Conservation (phyloP, 2,329 filamentous ascomycete species). For the Botrytis galanthina region DNA sequence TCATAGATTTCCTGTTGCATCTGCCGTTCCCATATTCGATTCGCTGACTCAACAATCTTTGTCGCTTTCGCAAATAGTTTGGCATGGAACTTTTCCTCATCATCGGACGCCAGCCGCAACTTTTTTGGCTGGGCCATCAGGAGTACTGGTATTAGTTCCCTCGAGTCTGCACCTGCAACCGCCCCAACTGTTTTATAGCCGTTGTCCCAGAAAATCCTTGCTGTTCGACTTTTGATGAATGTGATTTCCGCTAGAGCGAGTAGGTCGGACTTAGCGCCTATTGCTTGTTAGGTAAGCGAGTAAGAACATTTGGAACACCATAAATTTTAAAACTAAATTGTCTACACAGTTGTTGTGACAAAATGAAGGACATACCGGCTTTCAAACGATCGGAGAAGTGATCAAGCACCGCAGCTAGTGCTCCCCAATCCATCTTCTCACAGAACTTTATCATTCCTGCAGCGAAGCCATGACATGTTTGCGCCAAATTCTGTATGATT, state of each 20-base stretch:
- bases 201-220: slow-evolving; percentile 72
- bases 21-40: slow-evolving; percentile 57
- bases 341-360: background rate
- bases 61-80: slow-evolving; percentile 66
- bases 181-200: slow-evolving; percentile 67
- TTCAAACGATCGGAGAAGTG: slow-evolving; percentile 73
- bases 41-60: slow-evolving; percentile 66
- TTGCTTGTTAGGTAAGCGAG: slow-evolving; percentile 11
- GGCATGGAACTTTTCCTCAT: slow-evolving; percentile 59
- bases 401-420: slow-evolving; percentile 68
- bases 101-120: slow-evolving; percentile 52
- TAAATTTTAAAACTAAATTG: background rate
- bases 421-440: slow-evolving; percentile 71
- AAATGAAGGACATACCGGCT: slow-evolving; percentile 43
- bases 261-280: slow-evolving; percentile 66
- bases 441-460: slow-evolving; percentile 79
- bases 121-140: slow-evolving; percentile 71
- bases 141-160: slow-evolving; percentile 68
- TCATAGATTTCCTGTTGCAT: slow-evolving; percentile 30
- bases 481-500: slow-evolving; percentile 67
- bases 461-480: slow-evolving; percentile 75
- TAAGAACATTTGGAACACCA: background rate
- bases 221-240: slow-evolving; percentile 75
- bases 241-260: slow-evolving; percentile 69
- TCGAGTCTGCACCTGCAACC: slow-evolving; percentile 66